Percentiles rank a stretch among this genome's conserved stretches.
phyloP scores from a whole-genome alignment of 2,329 filamentous ascomycete genomes.

The Ophiostoma ulmi region DNA sequence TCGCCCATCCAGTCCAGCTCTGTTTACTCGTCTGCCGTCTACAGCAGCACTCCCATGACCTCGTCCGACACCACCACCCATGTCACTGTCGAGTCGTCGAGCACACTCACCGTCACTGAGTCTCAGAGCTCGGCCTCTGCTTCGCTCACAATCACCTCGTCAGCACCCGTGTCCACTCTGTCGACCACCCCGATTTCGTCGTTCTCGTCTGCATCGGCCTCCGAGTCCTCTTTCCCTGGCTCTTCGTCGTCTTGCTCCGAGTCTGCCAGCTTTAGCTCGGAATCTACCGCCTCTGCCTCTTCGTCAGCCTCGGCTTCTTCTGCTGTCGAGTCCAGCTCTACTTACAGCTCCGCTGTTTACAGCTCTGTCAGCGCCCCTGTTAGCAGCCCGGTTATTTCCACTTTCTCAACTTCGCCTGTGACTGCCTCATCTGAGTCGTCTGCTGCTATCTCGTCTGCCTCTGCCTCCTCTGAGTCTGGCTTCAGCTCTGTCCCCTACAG shows the following conservation, averaged over 20 bases:
- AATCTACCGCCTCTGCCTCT: not conserved
- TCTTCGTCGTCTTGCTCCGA: not conserved
- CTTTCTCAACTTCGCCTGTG: not conserved
- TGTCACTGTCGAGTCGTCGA: not conserved
- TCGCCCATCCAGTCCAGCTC: not conserved
- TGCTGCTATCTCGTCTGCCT: not conserved
- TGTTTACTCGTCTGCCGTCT: slow-evolving; percentile 9
- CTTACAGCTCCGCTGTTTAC: not conserved
- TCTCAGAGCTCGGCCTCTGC: not conserved
- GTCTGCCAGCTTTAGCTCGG: not conserved
- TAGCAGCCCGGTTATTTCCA: not conserved
- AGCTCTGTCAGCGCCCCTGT: not conserved
- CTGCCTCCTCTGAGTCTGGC: not conserved
- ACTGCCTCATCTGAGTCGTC: slow-evolving; percentile 4
- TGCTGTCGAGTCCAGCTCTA: not conserved
- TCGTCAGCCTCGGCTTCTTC: not conserved
- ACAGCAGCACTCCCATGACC: not conserved
- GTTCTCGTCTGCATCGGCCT: not conserved
- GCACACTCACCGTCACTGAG: not conserved
- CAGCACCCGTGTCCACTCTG: not conserved
- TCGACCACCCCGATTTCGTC: not conserved
- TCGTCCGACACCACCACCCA: not conserved
- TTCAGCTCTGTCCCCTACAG: slow-evolving; percentile 3
- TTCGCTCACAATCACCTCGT: not conserved
- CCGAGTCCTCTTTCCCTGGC: not conserved